A percentile compares a stretch with the other conserved stretches of the same genome.
Conservation (phyloP, 495 filamentous ascomycete genomes). For the Penicillium silybi region DNA sequence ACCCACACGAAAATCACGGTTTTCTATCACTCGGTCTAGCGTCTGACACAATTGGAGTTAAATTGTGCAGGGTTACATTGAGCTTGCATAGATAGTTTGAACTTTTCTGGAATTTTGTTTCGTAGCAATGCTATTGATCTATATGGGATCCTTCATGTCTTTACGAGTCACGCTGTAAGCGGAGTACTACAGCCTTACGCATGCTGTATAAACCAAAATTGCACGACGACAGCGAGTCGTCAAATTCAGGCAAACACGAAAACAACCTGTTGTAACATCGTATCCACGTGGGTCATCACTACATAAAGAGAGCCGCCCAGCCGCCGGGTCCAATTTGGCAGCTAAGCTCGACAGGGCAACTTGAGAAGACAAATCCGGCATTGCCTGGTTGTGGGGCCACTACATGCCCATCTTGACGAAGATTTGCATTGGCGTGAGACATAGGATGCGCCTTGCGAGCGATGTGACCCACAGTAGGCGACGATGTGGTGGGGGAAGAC, state of each 20-base stretch:
- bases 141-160: not conserved
- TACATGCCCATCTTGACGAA: not conserved
- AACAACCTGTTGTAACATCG: conserved; percentile 1
- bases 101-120: not conserved
- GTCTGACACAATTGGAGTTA: not conserved
- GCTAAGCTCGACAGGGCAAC: conserved; percentile 3
- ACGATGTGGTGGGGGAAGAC: conserved; percentile 11
- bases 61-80: not conserved
- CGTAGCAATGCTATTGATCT: not conserved
- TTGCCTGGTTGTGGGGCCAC: not conserved
- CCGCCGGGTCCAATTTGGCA: not conserved
- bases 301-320: not conserved
- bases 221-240: not conserved
- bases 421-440: not conserved
- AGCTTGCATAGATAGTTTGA: not conserved
- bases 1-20: conserved; percentile 1
- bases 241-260: not conserved
- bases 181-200: conserved; percentile 1
- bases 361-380: conserved; percentile 3
- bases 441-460: not conserved
- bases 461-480: conserved; percentile 5
- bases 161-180: not conserved
- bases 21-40: not conserved
- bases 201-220: not conserved
- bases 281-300: conserved; percentile 5